Evolutionary conservation across 1,284 basidiomycete genomes (phyloP), one percentile per base, ranked within the genome.

Genomic region (Puccinia sorghi): DNA sequence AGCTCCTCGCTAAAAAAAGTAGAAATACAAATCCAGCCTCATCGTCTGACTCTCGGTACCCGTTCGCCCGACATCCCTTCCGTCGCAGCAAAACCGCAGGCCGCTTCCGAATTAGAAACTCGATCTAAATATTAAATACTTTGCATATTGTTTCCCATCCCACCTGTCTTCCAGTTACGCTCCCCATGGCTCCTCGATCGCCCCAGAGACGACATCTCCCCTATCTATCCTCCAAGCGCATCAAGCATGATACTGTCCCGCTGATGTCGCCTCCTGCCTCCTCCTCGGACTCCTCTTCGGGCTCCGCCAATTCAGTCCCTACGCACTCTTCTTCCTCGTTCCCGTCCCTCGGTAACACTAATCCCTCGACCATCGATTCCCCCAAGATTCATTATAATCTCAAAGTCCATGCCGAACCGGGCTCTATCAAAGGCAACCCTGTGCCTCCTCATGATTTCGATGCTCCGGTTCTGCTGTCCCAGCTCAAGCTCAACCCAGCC

Each of bases 181-280:
- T 39, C 25, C 37, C 20, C 27, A 70, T 71, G 69, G 69, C 69
- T 13, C 69, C 69, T n/a, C 69, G 69, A 71, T 71, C 69, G 12
- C 69, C 69, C n/a, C 69, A 71, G n/a, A 52, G 69, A 54, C 48
- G 69, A 54, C 37, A 71, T 41, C 69, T 71, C 54, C 69, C 50
- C 39, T 41, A 54, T 25, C 27, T 71, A 22, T 71, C 69, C 11
- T 32, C 69, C 11, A 41, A 71, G 20, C 27, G 20, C 48, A 32
- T n/a, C 54, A 56, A 41, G 39, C 69, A 71, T 15, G 32, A 54
- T 25, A 27, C 12, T 11, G 48, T 27, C 48, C 48, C 69, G 50
- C 43, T 54, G 37, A 52, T 54, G 27, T 52, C 67, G 17, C 50
- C 69, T 54, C 39, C 69, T 52, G 50, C 69, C 12, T 54, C 48